Conservation (phyloP, 805 yeast genomes). For the Hanseniaspora nectarophila region DNA sequence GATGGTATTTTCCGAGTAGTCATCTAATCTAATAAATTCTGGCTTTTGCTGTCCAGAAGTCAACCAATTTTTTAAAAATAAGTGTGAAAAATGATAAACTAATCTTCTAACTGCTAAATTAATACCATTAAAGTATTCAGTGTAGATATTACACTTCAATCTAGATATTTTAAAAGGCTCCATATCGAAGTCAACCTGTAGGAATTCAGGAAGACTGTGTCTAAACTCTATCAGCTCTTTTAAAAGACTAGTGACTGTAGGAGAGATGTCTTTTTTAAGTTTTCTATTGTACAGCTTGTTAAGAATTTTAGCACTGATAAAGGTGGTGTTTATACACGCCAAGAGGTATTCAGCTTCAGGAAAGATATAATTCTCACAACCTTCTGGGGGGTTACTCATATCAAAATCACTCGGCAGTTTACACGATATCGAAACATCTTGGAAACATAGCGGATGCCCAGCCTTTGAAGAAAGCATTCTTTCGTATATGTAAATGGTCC, state of each 20-base stretch:
- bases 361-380: slow-evolving; percentile 54
- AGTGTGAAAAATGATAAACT: slow-evolving; percentile 61
- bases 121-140: slow-evolving; percentile 74
- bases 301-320: slow-evolving; percentile 61
- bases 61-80: slow-evolving; percentile 44
- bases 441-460: slow-evolving; percentile 64
- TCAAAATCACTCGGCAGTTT: slow-evolving; percentile 65
- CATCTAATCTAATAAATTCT: slow-evolving; percentile 46
- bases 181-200: slow-evolving; percentile 52
- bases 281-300: slow-evolving; percentile 61
- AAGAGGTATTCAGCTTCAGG: slow-evolving; percentile 69
- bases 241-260: slow-evolving; percentile 59
- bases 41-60: slow-evolving; percentile 26
- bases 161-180: slow-evolving; percentile 45
- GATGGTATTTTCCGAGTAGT: slow-evolving; percentile 56
- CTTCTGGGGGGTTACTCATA: slow-evolving; percentile 48
- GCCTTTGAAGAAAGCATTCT: slow-evolving; percentile 74
- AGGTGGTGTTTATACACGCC: slow-evolving; percentile 67
- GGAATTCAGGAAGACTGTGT: slow-evolving; percentile 48
- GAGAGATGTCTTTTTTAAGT: slow-evolving; percentile 63
- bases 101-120: slow-evolving; percentile 69
- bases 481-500: slow-evolving; percentile 79
- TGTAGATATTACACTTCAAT: slow-evolving; percentile 59
- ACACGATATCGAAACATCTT: slow-evolving; percentile 71
- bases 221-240: slow-evolving; percentile 59